Base-by-base conservation (phyloP, 1,284 basidiomycete species). In the Ganoderma multipileum region DNA sequence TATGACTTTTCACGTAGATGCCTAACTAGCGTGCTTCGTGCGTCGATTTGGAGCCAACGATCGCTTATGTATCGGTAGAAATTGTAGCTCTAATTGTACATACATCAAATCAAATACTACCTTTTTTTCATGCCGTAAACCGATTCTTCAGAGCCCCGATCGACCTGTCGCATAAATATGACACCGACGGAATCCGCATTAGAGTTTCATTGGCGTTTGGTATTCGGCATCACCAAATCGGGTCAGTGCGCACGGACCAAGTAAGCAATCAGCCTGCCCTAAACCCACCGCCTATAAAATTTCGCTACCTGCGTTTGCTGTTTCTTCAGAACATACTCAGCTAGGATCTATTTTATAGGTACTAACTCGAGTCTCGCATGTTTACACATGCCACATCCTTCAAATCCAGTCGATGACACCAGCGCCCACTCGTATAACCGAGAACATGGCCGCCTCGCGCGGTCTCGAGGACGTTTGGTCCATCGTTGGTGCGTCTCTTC, bases 271-370 rank as follows among this genome's bases (percentile, higher is more conserved):
- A 42, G 54, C 75, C 76, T 73, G 75, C 75, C 78, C 78, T 79
- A 73, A 78, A 77, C 71, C 39, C 12, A 39, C 8, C 33, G 11
- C 61, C 26, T 84, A 86, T 87, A 87, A 79, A 86, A 78, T 11
- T 69, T 72, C n/a, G 3, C 50, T 14, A 1, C 70, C 60, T 30
- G 66, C 69, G 64, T 92, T 91, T 88, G 89, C 86, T 58, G 71
- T 80, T 83, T 84, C 86, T 74, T 83, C 70, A 90, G 91, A 92
- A 91, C 91, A 92, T 92, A 93, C 91, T 93, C 91, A 91, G 85
- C 86, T 87, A 92, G 91, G 91, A 92, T 93, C 91, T 93, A 86
- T 93, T 92, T 86, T 90, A 92, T 90, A 92, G 91, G 89, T 90
- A 90, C 91, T 92, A 90, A 92, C 91, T 91, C 89, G 86, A 91